These are phyloP conservation scores for Botryotinia globosa DNA, from an alignment of 2,329 filamentous ascomycete species.

Conservation along the genomic window DNA sequence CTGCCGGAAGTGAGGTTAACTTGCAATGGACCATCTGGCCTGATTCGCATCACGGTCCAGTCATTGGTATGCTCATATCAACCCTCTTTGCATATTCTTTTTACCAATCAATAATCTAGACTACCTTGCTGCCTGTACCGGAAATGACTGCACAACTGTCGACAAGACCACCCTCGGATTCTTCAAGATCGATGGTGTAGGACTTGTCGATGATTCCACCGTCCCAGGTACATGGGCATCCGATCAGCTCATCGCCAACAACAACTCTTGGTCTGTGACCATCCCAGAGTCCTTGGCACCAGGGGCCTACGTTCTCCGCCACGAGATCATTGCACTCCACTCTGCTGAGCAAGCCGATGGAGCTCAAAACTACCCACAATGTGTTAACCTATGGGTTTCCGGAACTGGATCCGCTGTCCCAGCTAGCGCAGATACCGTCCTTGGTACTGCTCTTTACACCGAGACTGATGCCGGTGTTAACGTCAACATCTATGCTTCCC, in stretches of 20 bases:
- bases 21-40: constrained; percentile 52
- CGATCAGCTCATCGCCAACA: constrained; percentile 50
- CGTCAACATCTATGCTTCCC: constrained; percentile 41
- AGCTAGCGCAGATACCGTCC: constrained; percentile 38
- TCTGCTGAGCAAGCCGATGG: constrained; percentile 41
- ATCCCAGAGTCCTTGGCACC: constrained; percentile 44
- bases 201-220: constrained; percentile 38
- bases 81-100: background rate
- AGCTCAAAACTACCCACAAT: constrained; percentile 51
- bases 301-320: constrained; percentile 51
- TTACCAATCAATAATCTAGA: constrained; percentile 23
- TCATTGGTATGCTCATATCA: constrained; percentile 20
- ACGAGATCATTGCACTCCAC: constrained; percentile 41
- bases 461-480: constrained; percentile 44
- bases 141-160: constrained; percentile 42
- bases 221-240: constrained; percentile 44
- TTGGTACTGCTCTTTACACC: constrained; percentile 44
- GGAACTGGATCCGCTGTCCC: constrained; percentile 43
- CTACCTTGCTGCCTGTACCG: constrained; percentile 38
- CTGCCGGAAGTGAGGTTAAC: constrained; percentile 47
- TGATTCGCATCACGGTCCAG: constrained; percentile 45
- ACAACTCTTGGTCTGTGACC: constrained; percentile 51
- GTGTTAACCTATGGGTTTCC: constrained; percentile 48
- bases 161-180: constrained; percentile 43
- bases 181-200: constrained; percentile 46